Evolutionary conservation across 805 yeast genomes (phyloP), one percentile per base, ranked within the genome.

Genomic region (Candida railenensis): DNA sequence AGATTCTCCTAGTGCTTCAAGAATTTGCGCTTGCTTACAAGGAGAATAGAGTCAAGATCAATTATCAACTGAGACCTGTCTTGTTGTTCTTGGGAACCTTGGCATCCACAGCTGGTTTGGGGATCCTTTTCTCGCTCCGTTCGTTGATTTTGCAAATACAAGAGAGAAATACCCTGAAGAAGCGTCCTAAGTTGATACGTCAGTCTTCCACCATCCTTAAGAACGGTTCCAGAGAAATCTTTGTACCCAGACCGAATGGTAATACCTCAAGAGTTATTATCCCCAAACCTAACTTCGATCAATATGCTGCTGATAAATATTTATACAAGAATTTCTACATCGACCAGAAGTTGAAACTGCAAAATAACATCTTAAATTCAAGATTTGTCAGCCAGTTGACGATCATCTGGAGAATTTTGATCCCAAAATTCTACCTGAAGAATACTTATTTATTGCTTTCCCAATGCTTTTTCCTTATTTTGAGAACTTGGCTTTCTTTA

Each of bases 401-500:
- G 34, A 86, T 91, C 30, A 78, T 91, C 36, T 86, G 95, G 85
- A 77, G 81, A 55, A 86, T 91, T 34, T 70, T 91, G 53, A 81
- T 90, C n/a, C 97, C 97, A 0, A 79, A 78, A 44, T 61, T 86
- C 49, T 74, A 78, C 48, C 81, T 87, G 51, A 82, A 80, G 56
- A 89, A 88, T 57, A 74, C 89, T 0, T 74, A 80, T 16, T 67
- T 88, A 40, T 67, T 91, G 37, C 63, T 80, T 2, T 72, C 88
- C 5, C 96, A 91, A 58, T 81, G 91, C 47, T 71, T 81, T 49
- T 87, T 89, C 54, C 73, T 91, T 36, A 71, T 89, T 19, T 74
- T 89, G 52, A 76, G 98, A 65, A 91, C 98, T 0, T 91, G 91
- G 86, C 74, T 91, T 49, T 85, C 94, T 22, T 73, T 91, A 46